Conservation (phyloP, 495 filamentous ascomycete species). For the Aspergillus bertholletiae region DNA sequence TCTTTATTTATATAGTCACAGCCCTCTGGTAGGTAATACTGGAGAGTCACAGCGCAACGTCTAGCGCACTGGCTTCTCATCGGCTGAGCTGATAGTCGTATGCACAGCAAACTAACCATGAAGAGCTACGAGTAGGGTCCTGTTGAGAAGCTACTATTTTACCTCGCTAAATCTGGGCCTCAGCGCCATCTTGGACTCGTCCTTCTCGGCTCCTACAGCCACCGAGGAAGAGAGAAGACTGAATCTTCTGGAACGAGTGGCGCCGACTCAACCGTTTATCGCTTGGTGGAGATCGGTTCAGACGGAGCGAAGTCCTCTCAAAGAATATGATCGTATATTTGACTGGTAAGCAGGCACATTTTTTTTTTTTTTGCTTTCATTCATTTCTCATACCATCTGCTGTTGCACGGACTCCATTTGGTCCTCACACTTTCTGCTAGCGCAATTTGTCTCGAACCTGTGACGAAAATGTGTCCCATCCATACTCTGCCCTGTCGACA, state of each 20-base stretch:
- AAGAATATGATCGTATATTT: neutral
- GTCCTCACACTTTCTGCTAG: neutral
- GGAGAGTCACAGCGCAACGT: too few relatives aligned
- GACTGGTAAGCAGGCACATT: neutral
- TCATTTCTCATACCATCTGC: neutral
- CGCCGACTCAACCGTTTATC: neutral
- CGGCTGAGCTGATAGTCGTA: neutral
- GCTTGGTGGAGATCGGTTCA: neutral
- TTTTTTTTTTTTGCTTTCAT: neutral
- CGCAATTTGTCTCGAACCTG: neutral
- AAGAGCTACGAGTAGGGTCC: neutral
- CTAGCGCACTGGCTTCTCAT: neutral
- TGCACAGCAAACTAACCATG: neutral
- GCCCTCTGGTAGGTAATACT: neutral
- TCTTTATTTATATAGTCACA: neutral
- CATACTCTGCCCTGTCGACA: neutral
- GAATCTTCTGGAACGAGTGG: neutral
- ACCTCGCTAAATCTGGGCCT: neutral
- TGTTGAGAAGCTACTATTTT: neutral
- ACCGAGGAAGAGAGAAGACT: neutral
- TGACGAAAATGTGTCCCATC: neutral
- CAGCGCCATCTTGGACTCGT: neutral
- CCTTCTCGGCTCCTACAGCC: neutral
- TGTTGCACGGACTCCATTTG: neutral
- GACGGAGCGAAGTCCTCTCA: neutral